Percentiles rank a stretch among this genome's conserved stretches.
phyloP scores from a whole-genome alignment of 2,329 filamentous ascomycete species.

The Myriosclerotinia duriaeana region DNA sequence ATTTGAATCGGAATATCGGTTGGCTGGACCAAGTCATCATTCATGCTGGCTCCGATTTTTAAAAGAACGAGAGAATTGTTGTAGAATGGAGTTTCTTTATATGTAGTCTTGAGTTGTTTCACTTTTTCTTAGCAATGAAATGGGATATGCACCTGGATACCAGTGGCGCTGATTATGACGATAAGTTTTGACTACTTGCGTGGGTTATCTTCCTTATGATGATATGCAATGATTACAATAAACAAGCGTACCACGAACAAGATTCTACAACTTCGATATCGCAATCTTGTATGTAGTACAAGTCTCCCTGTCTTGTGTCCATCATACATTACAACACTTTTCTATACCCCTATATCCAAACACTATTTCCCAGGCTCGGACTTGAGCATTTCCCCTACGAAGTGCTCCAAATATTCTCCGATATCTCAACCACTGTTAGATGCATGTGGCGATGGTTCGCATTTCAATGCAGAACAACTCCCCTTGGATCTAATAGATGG shows the following conservation, averaged over 20 bases:
- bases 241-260: not conserved
- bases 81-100: conserved; percentile 28
- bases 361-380: not conserved
- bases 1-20: no score
- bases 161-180: conserved; percentile 7
- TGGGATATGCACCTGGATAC: not conserved
- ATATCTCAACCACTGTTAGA: no score
- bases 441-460: not conserved
- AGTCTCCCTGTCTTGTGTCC: not conserved
- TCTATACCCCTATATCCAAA: not conserved
- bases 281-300: not conserved
- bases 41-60: no score
- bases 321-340: not conserved
- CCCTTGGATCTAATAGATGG: no score
- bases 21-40: no score
- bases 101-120: no score
- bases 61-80: conserved; percentile 44
- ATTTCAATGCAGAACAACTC: not conserved
- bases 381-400: not conserved
- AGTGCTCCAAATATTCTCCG: not conserved
- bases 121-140: not conserved
- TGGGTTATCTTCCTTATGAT: not conserved
- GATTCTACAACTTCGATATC: not conserved
- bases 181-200: not conserved
- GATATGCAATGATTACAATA: not conserved